Evolutionary conservation across 2,329 filamentous ascomycete species (phyloP).

Genomic region (Xylaria multiplex): DNA sequence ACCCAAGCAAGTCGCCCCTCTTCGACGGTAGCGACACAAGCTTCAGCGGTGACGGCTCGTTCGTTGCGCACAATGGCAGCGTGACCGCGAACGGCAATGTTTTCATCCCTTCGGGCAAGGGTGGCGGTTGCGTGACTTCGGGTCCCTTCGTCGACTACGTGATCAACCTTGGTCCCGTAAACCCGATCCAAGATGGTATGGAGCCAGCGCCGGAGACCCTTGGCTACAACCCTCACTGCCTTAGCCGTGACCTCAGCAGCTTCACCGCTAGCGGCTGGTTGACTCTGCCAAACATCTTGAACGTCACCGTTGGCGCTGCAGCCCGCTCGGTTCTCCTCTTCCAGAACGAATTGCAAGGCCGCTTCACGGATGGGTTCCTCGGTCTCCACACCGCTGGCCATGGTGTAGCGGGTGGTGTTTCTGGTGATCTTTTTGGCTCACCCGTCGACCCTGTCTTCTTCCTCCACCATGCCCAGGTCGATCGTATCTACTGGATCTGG

Average conservation of each 20-base stretch:
- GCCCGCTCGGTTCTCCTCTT: conserved; percentile 40
- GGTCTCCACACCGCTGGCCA: conserved; percentile 48
- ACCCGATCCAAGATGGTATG: conserved; percentile 38
- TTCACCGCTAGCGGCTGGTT: conserved; percentile 38
- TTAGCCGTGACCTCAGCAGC: conserved; percentile 40
- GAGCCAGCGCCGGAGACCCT: conserved; percentile 18
- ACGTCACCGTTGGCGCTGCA: conserved; percentile 40
- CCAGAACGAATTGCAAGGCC: conserved; percentile 48
- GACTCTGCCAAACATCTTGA: conserved; percentile 41
- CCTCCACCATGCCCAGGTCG: conserved; percentile 44
- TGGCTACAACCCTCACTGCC: conserved; percentile 43
- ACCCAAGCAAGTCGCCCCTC: conserved; percentile 60
- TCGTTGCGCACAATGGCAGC: conserved; percentile 40
- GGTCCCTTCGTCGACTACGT: conserved; percentile 53
- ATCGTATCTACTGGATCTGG: conserved; percentile 47
- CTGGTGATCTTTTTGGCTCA: conserved; percentile 41
- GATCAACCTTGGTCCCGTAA: conserved; percentile 48
- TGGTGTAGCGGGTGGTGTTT: conserved; percentile 45
- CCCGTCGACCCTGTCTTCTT: conserved; percentile 45
- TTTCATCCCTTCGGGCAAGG: conserved; percentile 58
- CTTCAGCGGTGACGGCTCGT: conserved; percentile 60
- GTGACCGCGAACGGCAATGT: conserved; percentile 38
- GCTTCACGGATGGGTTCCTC: conserved; percentile 44
- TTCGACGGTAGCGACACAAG: conserved; percentile 65
- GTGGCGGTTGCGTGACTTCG: conserved; percentile 62